These are phyloP conservation scores for Scytalidium sp. DNA, from an alignment of 2,329 filamentous ascomycete species.

Conservation along the genomic window DNA sequence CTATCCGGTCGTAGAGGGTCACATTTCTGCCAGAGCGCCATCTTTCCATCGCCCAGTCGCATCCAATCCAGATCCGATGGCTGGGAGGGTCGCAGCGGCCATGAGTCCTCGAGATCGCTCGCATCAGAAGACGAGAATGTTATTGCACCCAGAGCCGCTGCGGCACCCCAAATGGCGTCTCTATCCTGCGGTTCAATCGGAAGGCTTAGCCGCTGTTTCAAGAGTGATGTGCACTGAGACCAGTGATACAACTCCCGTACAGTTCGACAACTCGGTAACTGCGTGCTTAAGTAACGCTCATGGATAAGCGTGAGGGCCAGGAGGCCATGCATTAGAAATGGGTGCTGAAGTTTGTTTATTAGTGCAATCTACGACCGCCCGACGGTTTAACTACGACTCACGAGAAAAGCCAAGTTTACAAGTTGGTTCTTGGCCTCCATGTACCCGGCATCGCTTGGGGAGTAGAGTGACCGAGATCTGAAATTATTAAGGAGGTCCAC, in stretches of 20 bases:
- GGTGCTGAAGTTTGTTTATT: constrained; percentile 28
- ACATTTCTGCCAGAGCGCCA: constrained; percentile 46
- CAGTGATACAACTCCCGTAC: constrained; percentile 40
- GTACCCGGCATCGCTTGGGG: constrained; percentile 35
- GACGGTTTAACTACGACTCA: constrained; percentile 20
- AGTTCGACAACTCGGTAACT: constrained; percentile 18
- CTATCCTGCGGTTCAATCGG: constrained; percentile 34
- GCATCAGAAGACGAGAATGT: constrained; percentile 42
- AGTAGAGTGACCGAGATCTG: constrained; percentile 33
- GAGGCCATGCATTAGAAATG: constrained; percentile 51
- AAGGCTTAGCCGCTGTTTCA: constrained; percentile 36
- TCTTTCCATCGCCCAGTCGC: constrained; percentile 52
- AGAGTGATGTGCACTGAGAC: constrained; percentile 43
- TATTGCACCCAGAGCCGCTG: constrained; percentile 40
- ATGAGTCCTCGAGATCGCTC: constrained; percentile 39
- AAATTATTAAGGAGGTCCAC: constrained; percentile 41
- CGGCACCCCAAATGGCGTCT: constrained; percentile 44
- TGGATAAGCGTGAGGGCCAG: constrained; percentile 50
- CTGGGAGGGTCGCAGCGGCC: constrained; percentile 47
- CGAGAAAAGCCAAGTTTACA: constrained; percentile 34
- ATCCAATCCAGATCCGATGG: constrained; percentile 53
- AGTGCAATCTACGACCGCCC: constrained; percentile 9
- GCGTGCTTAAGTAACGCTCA: constrained; percentile 37
- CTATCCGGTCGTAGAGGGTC: constrained; percentile 45
- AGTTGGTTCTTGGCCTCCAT: constrained; percentile 34